Conservation (phyloP, 345 rosid genomes). For the Gossypium arboreum region DNA sequence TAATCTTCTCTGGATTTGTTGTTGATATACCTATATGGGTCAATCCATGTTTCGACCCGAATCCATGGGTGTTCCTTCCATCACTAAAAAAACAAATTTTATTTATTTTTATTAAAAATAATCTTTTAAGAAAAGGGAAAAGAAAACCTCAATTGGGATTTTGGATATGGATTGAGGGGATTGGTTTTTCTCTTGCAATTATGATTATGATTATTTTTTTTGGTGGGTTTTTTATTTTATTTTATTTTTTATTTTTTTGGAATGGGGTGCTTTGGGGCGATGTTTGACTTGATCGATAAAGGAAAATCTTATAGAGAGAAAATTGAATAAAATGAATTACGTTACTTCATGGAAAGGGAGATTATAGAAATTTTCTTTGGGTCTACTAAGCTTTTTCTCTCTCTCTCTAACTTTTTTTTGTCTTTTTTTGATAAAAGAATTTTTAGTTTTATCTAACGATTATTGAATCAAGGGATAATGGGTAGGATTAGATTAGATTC, state of each 20-base stretch:
- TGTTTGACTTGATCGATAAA: slow-evolving; percentile 12
- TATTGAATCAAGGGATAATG: too few relatives aligned
- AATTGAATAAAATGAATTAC: background rate
- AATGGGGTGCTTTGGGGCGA: background rate
- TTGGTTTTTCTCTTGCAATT: background rate
- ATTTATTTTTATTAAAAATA: background rate
- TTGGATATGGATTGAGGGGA: background rate
- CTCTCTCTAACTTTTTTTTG: too few relatives aligned
- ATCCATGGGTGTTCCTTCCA: background rate
- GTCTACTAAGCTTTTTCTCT: too few relatives aligned
- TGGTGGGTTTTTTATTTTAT: background rate
- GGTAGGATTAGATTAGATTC: too few relatives aligned
- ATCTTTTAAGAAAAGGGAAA: background rate
- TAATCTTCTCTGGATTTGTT: background rate
- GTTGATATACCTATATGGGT: background rate
- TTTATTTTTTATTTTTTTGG: background rate
- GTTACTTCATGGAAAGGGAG: background rate
- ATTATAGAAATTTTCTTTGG: background rate
- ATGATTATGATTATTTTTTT: too few relatives aligned
- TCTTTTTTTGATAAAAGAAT: too few relatives aligned
- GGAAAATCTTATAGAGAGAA: background rate
- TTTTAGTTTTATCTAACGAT: too few relatives aligned
- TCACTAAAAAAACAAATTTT: background rate
- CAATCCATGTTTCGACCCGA: background rate
- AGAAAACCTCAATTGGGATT: background rate